Percentiles rank a stretch among this genome's conserved stretches.
These are phyloP conservation scores for Coriaria nepalensis DNA, from an alignment of 306 rosid species.

Conservation along the genomic window DNA sequence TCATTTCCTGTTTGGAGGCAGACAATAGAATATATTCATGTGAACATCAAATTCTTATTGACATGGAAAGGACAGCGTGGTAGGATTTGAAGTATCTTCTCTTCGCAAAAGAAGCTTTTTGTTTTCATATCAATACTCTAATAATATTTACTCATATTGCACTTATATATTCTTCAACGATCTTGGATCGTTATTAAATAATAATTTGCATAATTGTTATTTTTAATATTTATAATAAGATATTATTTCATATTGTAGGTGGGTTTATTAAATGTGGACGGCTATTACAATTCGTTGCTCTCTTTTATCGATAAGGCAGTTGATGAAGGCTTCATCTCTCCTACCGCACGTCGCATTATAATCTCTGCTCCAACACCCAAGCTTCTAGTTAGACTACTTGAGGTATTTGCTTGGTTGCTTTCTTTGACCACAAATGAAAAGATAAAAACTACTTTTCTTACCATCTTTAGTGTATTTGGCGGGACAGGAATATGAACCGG, in stretches of 20 bases:
- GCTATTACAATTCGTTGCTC: conserved; percentile 83
- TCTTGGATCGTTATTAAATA: no score
- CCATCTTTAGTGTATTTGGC: no score
- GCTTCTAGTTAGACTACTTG: conserved; percentile 66
- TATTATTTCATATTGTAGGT: conserved; percentile 33
- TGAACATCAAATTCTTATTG: conserved; percentile 40
- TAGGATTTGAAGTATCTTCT: conserved; percentile 11
- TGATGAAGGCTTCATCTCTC: conserved; percentile 96
- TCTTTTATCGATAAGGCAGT: conserved; percentile 88
- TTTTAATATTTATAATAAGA: neutral
- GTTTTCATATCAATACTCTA: conserved; percentile 4
- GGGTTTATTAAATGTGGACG: conserved; percentile 96
- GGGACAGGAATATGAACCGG: conserved; percentile 73
- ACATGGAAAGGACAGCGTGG: conserved; percentile 40
- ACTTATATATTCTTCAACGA: no score
- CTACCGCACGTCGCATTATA: conserved; percentile 91
- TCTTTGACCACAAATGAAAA: no score
- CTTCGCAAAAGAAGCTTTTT: neutral
- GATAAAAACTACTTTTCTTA: no score
- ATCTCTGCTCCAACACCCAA: conserved; percentile 95
- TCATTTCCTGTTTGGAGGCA: neutral
- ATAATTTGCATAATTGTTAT: neutral
- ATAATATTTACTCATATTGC: no score
- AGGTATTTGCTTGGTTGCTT: no score
- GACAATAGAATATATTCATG: conserved; percentile 39